A percentile compares a stretch with the other conserved stretches of the same genome.
These are phyloP conservation scores for Coleophoma eucalyptorum DNA, from an alignment of 2,329 filamentous ascomycete genomes.

Conservation along the genomic window DNA sequence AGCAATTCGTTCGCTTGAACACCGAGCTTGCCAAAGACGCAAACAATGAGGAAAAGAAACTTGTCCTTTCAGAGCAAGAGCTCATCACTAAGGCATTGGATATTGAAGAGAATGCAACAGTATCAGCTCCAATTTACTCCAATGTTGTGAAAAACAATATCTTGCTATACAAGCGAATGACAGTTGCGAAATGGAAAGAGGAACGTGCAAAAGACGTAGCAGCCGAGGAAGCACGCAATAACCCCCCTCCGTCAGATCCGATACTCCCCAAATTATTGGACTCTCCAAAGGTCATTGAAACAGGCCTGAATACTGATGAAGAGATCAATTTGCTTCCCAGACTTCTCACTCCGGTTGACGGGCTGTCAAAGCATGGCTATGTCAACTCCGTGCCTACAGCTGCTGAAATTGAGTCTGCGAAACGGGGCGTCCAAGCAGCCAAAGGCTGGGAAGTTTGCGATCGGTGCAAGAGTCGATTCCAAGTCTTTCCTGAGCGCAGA, in stretches of 20 bases:
- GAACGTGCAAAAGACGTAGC: slow-evolving; percentile 47
- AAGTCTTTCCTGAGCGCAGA: slow-evolving; percentile 84
- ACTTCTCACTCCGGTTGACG: slow-evolving; percentile 59
- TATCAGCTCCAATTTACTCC: slow-evolving; percentile 68
- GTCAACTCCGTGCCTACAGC: slow-evolving; percentile 63
- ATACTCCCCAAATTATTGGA: slow-evolving; percentile 27
- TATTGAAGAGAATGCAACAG: slow-evolving; percentile 74
- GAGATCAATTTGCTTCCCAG: slow-evolving; percentile 63
- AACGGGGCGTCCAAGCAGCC: slow-evolving; percentile 59
- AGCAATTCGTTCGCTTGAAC: slow-evolving; percentile 65
- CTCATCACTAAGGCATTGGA: slow-evolving; percentile 68
- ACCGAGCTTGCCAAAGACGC: slow-evolving; percentile 50
- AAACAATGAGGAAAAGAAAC: slow-evolving; percentile 44
- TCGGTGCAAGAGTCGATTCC: slow-evolving; percentile 80
- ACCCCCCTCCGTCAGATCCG: slow-evolving; percentile 27
- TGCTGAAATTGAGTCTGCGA: slow-evolving; percentile 63
- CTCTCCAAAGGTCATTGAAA: slow-evolving; percentile 54
- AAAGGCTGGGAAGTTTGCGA: slow-evolving; percentile 86
- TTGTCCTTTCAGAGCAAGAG: slow-evolving; percentile 60
- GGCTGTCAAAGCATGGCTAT: slow-evolving; percentile 70
- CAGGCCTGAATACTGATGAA: slow-evolving; percentile 63
- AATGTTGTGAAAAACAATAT: slow-evolving; percentile 84
- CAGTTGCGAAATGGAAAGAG: slow-evolving; percentile 64
- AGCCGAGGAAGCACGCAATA: slow-evolving; percentile 22
- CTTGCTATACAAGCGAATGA: slow-evolving; percentile 72